Evolutionary conservation across 148 eudicot species (phyloP).

Genomic region (Linanthus parryae): DNA sequence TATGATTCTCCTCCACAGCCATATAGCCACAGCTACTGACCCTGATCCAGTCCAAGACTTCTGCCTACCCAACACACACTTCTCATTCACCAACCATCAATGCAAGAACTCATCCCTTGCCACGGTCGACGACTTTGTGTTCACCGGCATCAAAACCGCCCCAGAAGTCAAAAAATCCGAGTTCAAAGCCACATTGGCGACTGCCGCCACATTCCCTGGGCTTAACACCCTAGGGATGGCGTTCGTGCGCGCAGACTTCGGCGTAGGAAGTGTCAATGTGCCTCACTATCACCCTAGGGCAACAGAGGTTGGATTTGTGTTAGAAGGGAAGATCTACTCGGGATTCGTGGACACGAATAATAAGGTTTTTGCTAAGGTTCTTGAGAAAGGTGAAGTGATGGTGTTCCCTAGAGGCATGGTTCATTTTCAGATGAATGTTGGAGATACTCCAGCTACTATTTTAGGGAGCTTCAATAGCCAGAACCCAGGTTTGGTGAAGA

Average conservation of each 20-base stretch:
- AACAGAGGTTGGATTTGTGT: constrained; percentile 61
- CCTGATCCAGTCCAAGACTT: constrained; percentile 76
- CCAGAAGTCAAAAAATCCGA: constrained; percentile 29
- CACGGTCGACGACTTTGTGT: constrained; percentile 55
- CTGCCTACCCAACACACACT: constrained; percentile 39
- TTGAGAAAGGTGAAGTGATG: constrained; percentile 85
- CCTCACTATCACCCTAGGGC: constrained; percentile 91
- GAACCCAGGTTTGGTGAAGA: constrained; percentile 65
- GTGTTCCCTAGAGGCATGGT: constrained; percentile 74
- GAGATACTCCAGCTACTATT: constrained; percentile 51
- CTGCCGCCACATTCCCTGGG: constrained; percentile 52
- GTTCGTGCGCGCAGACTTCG: constrained; percentile 67
- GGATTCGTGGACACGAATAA: constrained; percentile 73
- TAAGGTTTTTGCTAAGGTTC: constrained; percentile 53
- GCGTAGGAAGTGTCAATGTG: constrained; percentile 47
- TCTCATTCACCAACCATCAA: constrained; percentile 12
- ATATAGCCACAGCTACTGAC: constrained; percentile 41
- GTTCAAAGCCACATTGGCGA: constrained; percentile 47
- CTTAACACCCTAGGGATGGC: constrained; percentile 77
- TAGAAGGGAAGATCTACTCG: constrained; percentile 59
- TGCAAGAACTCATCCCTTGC: constrained; percentile 53
- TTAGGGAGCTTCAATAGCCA: constrained; percentile 80
- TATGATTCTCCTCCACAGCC: constrained; percentile 18
- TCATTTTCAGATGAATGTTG: constrained; percentile 86
- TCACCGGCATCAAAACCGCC: constrained; percentile 46